Conservation (phyloP, 768 basidiomycete species). For the Hysterangium stoloniferum region DNA sequence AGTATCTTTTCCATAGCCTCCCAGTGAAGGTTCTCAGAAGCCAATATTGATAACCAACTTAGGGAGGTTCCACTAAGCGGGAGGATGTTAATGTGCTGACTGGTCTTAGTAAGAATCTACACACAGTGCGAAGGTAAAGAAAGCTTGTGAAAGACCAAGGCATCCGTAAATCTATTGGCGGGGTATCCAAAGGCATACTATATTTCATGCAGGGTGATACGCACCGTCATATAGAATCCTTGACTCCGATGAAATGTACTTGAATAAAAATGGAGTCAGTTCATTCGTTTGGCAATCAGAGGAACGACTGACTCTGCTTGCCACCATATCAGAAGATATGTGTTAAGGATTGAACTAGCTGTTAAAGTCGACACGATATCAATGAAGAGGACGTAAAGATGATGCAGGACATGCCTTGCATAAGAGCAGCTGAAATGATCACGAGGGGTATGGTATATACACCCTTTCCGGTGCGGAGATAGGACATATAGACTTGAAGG, state of each 20-base stretch:
- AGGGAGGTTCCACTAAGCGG: conserved; percentile 34
- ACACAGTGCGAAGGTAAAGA: conserved; percentile 54
- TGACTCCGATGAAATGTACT: conserved; percentile 42
- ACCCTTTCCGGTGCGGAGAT: conserved; percentile 49
- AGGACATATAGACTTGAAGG: conserved; percentile 48
- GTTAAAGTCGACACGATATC: too few relatives aligned
- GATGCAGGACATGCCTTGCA: conserved; percentile 54
- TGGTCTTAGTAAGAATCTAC: not conserved
- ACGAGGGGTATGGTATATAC: conserved; percentile 43
- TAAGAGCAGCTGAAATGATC: conserved; percentile 40
- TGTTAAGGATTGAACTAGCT: conserved; percentile 40
- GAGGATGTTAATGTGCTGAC: not conserved
- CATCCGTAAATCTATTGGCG: conserved; percentile 40
- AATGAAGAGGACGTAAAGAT: too few relatives aligned
- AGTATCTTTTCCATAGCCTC: conserved; percentile 49
- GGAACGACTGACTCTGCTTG: conserved; percentile 41
- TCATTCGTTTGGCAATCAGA: too few relatives aligned
- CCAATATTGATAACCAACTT: conserved; percentile 49
- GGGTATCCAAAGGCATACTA: not conserved
- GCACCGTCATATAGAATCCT: conserved; percentile 48
- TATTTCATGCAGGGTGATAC: not conserved
- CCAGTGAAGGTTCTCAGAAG: conserved; percentile 57
- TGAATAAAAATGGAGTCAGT: not conserved
- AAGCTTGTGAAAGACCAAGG: conserved; percentile 49
- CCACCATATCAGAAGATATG: conserved; percentile 70